A percentile compares a stretch with the other conserved stretches of the same genome.
These are phyloP conservation scores for Rubia tinctorum DNA, from an alignment of 305 asterid genomes.

Conservation along the genomic window DNA sequence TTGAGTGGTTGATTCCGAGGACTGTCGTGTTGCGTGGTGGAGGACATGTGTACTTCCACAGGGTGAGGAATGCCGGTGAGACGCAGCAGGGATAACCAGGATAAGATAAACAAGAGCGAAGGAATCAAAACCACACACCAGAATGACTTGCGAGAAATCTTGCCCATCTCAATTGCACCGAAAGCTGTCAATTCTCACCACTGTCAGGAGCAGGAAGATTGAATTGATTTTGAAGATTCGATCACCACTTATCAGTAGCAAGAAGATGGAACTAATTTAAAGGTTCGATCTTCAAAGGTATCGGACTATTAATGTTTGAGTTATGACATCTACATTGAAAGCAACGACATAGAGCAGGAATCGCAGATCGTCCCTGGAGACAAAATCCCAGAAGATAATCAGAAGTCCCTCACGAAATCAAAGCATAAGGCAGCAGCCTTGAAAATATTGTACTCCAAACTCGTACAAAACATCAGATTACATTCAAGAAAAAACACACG, in stretches of 20 bases:
- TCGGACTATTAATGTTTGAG: not conserved
- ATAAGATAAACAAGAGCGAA: conserved; percentile 39
- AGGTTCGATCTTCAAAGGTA: not conserved
- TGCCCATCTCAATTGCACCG: conserved; percentile 25
- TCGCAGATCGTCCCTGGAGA: not conserved
- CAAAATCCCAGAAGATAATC: not conserved
- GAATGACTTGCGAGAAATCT: conserved; percentile 51
- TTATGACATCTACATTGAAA: not conserved
- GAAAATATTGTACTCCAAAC: too few relatives aligned
- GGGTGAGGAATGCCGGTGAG: conserved; percentile 38
- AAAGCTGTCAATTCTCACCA: not conserved
- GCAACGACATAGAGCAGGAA: not conserved
- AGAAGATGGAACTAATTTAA: too few relatives aligned
- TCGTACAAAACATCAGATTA: too few relatives aligned
- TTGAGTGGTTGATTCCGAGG: conserved; percentile 39
- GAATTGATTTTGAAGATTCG: not conserved
- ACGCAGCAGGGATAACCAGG: conserved; percentile 46
- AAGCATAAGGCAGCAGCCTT: too few relatives aligned
- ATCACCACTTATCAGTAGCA: not conserved
- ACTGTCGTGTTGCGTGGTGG: conserved; percentile 29
- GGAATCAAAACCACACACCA: conserved; percentile 53
- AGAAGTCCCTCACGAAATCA: too few relatives aligned
- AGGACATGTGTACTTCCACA: conserved; percentile 40
- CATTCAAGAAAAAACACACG: not conserved
- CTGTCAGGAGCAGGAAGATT: not conserved